Evolutionary conservation across 2,329 filamentous ascomycete species (phyloP), one percentile per base, ranked within the genome.

Genomic region (Calonectria multiphialidica): DNA sequence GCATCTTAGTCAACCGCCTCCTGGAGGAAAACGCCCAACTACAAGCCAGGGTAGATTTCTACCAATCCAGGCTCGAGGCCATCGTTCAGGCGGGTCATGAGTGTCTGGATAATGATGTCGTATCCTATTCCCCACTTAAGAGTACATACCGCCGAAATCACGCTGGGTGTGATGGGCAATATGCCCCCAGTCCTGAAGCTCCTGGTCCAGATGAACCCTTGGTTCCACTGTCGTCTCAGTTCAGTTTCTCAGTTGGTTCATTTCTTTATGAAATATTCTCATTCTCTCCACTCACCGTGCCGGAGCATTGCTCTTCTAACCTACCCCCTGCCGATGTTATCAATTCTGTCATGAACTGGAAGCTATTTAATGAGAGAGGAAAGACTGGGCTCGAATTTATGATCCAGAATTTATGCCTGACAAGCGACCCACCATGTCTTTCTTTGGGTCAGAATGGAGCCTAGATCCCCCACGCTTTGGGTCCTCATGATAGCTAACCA

Each of bases 321-420:
- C 10, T 57, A 12, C 50, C 50, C n/a, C 30, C 50, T 16, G 30
- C 30, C 13, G 50, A 57, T 37, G 50, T 57, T 10, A 57, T 57
- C 5, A 57, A 57, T 57, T 57, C 50, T n/a, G 50, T 57, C 30
- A 57, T 57, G 50, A 57, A 57, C 30, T 57, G 50, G 50, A 57
- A 57, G 18, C 15, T 57, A 15, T 57, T 57, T 23, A 57, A 33
- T 21, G 30, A 37, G 2, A 37, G 30, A 21, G 50, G 50, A 3
- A 35, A 57, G 12, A 37, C 50, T 5, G 50, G 50, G 5, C 30
- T 57, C 10, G n/a, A 13, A 13, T 57, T 57, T 21, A 18, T 57
- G 1, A 57, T 57, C 2, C 9, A 57, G 28, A 57, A 57, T 57
- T 21, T 57, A 2, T 37, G n/a, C 10, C 7, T 57, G 30, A 57